Conservation (phyloP, 345 rosid genomes). For the Corchorus olitorius region DNA sequence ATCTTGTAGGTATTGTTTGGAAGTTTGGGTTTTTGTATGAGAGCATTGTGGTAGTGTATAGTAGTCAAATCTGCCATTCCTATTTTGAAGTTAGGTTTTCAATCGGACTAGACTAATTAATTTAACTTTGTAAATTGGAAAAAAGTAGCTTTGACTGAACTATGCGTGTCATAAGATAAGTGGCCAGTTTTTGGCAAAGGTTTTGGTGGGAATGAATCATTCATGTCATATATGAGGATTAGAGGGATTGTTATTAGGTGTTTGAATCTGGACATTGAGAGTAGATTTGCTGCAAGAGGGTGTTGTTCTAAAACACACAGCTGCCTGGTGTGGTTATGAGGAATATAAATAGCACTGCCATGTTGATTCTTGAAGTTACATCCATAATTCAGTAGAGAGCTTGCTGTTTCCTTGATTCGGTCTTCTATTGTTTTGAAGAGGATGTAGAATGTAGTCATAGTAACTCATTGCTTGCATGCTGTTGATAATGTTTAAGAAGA, state of each 20-base stretch:
- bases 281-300: not conserved
- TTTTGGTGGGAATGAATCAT: conserved; percentile 2
- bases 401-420: not conserved
- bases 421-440: not conserved
- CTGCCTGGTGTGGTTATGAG: not conserved
- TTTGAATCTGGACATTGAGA: conserved; percentile 1
- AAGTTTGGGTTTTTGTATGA: too few relatives aligned
- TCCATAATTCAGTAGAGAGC: not conserved
- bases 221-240: not conserved
- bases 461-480: conserved; percentile 1
- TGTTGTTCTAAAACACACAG: not conserved
- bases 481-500: conserved; percentile 6
- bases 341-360: not conserved
- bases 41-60: not conserved
- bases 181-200: not conserved
- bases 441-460: conserved; percentile 4
- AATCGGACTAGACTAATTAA: not conserved
- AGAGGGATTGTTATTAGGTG: not conserved
- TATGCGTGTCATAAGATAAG: not conserved
- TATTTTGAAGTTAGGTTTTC: not conserved
- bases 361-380: not conserved
- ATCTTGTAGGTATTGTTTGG: not conserved
- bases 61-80: not conserved
- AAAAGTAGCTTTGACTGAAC: not conserved
- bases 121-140: not conserved